Evolutionary conservation across 805 yeast genomes (phyloP).

Genomic region (Candida taoyuanica): DNA sequence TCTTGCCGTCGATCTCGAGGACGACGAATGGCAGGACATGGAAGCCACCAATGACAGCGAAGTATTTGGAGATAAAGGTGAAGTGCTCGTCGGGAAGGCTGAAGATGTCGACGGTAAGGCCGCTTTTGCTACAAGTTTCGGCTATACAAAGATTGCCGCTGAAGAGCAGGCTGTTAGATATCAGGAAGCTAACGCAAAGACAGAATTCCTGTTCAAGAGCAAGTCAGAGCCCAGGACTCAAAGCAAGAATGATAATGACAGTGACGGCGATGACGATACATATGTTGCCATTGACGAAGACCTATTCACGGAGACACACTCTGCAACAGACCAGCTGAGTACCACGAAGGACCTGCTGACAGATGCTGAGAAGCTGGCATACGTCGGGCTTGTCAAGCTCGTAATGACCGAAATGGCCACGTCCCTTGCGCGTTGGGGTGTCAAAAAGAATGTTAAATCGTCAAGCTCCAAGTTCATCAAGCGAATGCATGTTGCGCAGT

Average conservation of each 20-base stretch:
- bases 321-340: conserved; percentile 62
- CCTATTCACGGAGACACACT: conserved; percentile 29
- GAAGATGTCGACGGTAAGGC: conserved; percentile 1
- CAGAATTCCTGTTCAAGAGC: conserved; percentile 48
- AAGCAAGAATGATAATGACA: conserved; percentile 8
- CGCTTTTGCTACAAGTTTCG: conserved; percentile 29
- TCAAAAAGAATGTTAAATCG: conserved; percentile 43
- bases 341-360: conserved; percentile 77
- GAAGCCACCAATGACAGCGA: conserved; percentile 73
- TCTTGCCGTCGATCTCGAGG: conserved; percentile 24
- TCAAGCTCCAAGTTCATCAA: conserved; percentile 45
- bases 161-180: conserved; percentile 82
- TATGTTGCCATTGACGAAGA: conserved; percentile 36
- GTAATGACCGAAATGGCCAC: conserved; percentile 78
- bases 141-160: conserved; percentile 85
- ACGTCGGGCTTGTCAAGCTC: conserved; percentile 78
- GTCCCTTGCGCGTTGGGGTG: conserved; percentile 55
- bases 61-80: conserved; percentile 77
- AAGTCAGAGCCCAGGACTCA: not conserved
- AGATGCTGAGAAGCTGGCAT: conserved; percentile 86
- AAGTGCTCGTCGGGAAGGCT: conserved; percentile 37
- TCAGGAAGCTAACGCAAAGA: conserved; percentile 46
- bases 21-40: conserved; percentile 79
- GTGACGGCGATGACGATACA: conserved; percentile 25
- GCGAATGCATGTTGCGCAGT: conserved; percentile 61